Percentiles rank a stretch among this genome's conserved stretches.
phyloP scores from a whole-genome alignment of 768 basidiomycete species.

The Nevesoporus exiguus region DNA sequence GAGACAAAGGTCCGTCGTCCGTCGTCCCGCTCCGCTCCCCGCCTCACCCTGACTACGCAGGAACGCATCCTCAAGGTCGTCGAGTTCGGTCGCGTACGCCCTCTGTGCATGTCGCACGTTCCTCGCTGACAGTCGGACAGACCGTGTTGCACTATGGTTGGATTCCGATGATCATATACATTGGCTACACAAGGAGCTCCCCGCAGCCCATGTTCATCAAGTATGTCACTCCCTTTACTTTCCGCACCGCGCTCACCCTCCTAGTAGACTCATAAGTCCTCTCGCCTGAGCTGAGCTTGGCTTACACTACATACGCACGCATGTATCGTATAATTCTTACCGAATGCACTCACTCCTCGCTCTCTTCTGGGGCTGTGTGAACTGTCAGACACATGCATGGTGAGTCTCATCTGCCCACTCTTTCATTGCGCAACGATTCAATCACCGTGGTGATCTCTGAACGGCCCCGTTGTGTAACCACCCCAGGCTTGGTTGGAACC shows the following conservation, averaged over 20 bases:
- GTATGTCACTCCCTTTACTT: constrained; percentile 47
- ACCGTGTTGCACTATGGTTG: constrained; percentile 91
- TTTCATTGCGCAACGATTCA: constrained; percentile 44
- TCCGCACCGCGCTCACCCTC: background rate
- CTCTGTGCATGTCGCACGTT: background rate
- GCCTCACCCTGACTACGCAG: constrained; percentile 23
- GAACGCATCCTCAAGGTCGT: constrained; percentile 81
- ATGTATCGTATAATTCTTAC: constrained; percentile 29
- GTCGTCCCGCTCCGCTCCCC: background rate
- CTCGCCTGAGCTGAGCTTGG: constrained; percentile 59
- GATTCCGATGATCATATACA: constrained; percentile 95
- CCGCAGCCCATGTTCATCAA: constrained; percentile 95
- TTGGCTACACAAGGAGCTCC: constrained; percentile 89
- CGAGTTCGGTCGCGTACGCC: constrained; percentile 75
- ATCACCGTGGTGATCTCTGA: constrained; percentile 49
- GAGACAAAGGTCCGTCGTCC: constrained; percentile 69
- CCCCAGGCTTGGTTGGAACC: constrained; percentile 45
- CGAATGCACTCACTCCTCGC: constrained; percentile 10
- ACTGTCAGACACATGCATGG: constrained; percentile 8
- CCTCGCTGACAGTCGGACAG: constrained; percentile 38
- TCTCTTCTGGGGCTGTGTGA: background rate
- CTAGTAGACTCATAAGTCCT: constrained; percentile 82
- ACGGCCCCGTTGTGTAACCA: constrained; percentile 45
- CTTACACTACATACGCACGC: constrained; percentile 16
- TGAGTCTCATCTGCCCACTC: constrained; percentile 25